A percentile compares a stretch with the other conserved stretches of the same genome.
Evolutionary conservation across 352 stramenopile species (phyloP).

Genomic region (Pythium biforme): DNA sequence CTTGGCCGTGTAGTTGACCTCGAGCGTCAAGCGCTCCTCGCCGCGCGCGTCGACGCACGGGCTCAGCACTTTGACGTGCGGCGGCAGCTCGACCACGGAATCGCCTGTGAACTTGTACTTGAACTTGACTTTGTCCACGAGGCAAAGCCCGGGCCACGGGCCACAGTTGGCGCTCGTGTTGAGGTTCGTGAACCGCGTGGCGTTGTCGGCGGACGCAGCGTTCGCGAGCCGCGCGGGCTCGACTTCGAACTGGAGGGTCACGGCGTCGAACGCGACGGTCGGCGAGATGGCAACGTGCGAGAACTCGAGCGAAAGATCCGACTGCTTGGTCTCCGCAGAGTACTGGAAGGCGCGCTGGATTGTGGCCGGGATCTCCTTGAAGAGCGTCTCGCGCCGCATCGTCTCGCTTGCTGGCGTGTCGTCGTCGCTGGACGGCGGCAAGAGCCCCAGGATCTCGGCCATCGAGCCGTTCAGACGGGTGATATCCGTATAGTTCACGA

Average conservation of each 20-base stretch:
- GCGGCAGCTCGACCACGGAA: background rate
- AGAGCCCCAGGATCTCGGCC: slow-evolving; percentile 1
- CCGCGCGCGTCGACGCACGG: slow-evolving; percentile 5
- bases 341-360: slow-evolving; percentile 5
- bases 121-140: background rate
- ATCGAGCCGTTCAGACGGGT: background rate
- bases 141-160: slow-evolving; percentile 5
- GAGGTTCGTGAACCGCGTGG: background rate
- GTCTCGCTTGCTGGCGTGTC: background rate
- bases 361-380: background rate
- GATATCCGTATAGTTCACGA: no score
- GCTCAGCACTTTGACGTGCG: slow-evolving; percentile 12
- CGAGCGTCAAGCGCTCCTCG: slow-evolving; percentile 1
- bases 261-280: slow-evolving; percentile 6
- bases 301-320: slow-evolving; percentile 9
- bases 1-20: no score
- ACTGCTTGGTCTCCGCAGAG: background rate
- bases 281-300: background rate
- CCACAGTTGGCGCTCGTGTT: background rate
- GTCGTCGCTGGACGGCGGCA: no score
- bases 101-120: background rate
- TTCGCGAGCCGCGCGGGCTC: background rate
- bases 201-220: background rate
- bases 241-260: slow-evolving; percentile 13
- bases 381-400: slow-evolving; percentile 2